Evolutionary conservation across 73 alveolate species (phyloP).

Genomic region (Blepharisma japonicum): DNA sequence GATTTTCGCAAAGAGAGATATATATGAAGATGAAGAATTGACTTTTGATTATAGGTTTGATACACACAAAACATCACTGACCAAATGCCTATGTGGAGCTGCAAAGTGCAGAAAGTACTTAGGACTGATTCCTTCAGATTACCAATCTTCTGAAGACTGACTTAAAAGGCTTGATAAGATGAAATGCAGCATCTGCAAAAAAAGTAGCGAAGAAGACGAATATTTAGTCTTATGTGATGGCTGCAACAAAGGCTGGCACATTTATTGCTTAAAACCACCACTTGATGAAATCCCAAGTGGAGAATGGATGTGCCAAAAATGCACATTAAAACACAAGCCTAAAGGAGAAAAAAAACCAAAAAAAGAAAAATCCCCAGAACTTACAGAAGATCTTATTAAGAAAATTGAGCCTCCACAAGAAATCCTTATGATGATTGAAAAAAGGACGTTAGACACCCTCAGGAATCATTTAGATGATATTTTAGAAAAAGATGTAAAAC

Average conservation of each 20-base stretch:
- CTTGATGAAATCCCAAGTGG: slow-evolving; percentile 45
- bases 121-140: slow-evolving; percentile 74
- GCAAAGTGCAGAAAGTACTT: slow-evolving; percentile 89
- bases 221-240: slow-evolving; percentile 47
- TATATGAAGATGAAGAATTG: slow-evolving; percentile 90
- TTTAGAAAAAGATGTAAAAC: slow-evolving; percentile 16
- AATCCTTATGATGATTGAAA: not conserved
- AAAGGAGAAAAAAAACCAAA: not conserved
- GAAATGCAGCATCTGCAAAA: slow-evolving; percentile 46
- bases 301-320: slow-evolving; percentile 50
- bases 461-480: slow-evolving; percentile 21
- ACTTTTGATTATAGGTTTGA: slow-evolving; percentile 95
- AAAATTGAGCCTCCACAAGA: not conserved
- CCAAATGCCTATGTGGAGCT: slow-evolving; percentile 95
- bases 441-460: not conserved
- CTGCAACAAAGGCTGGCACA: slow-evolving; percentile 57
- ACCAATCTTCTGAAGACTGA: slow-evolving; percentile 48
- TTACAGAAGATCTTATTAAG: not conserved
- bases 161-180: slow-evolving; percentile 46
- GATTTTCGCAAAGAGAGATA: slow-evolving; percentile 91
- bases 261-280: slow-evolving; percentile 45
- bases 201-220: slow-evolving; percentile 50
- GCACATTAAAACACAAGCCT: slow-evolving; percentile 12
- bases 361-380: not conserved
- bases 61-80: slow-evolving; percentile 90